A percentile compares a stretch with the other conserved stretches of the same genome.
These are phyloP conservation scores for Salix caprea DNA, from an alignment of 345 rosid species.

Conservation along the genomic window DNA sequence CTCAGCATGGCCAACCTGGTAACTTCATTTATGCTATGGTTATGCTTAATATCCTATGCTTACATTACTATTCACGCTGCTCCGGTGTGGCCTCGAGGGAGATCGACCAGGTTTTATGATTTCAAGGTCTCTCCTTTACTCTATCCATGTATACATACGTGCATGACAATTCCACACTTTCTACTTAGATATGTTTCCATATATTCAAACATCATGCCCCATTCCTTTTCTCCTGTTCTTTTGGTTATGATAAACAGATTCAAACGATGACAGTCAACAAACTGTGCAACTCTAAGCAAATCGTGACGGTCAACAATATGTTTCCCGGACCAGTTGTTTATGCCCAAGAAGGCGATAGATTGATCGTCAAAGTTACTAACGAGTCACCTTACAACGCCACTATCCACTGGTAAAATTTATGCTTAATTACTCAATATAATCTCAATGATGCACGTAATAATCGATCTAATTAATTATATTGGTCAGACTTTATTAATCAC, in stretches of 20 bases:
- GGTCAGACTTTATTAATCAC: neutral
- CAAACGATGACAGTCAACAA: slow-evolving; percentile 52
- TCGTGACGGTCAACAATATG: slow-evolving; percentile 61
- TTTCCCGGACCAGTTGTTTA: slow-evolving; percentile 72
- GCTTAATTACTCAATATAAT: too few relatives aligned
- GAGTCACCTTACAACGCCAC: slow-evolving; percentile 69
- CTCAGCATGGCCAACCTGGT: slow-evolving; percentile 34
- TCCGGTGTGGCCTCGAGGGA: slow-evolving; percentile 27
- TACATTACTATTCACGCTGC: slow-evolving; percentile 19
- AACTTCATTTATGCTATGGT: slow-evolving; percentile 21
- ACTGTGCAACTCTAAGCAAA: slow-evolving; percentile 57
- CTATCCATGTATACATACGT: neutral
- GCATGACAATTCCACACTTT: neutral
- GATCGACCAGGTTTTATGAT: slow-evolving; percentile 64
- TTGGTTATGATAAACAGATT: slow-evolving; percentile 35
- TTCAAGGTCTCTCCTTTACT: slow-evolving; percentile 48
- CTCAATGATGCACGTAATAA: too few relatives aligned
- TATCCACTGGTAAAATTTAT: slow-evolving; percentile 60
- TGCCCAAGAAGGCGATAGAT: slow-evolving; percentile 71
- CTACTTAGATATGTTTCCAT: neutral
- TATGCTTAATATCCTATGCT: slow-evolving; percentile 33
- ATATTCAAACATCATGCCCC: too few relatives aligned
- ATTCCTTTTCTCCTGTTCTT: neutral
- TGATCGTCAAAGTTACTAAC: slow-evolving; percentile 62
- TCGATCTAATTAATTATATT: neutral